Base-by-base conservation (phyloP, 2,329 filamentous ascomycete genomes). In the Dactylellina drechsleri region DNA sequence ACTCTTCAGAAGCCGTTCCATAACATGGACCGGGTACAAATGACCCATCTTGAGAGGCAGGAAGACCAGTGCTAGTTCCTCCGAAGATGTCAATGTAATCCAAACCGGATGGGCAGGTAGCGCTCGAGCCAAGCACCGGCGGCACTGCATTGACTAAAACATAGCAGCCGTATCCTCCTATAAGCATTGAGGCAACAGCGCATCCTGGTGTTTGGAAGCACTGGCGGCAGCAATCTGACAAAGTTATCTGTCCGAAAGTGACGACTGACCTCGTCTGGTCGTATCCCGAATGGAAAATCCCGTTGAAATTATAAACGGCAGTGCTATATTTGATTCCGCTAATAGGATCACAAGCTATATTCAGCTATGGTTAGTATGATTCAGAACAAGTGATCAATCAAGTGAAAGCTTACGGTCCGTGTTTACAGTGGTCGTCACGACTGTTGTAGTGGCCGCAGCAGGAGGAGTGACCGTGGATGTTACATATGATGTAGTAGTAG, bases 91-190 rank as follows among this genome's bases (percentile, higher is more conserved):
- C 56, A 47, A 59, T 59, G n/a, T 59, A 59, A 12, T 59, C 56
- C 40, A 59, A 47, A 5, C 56, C 56, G 56, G 56, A 59, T 47
- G 56, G 56, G 40, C 56, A 59, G n/a, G 56, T 59, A n/a, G 56
- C 36, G n/a, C 56, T 59, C 13, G 16, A 0, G 18, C 56, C 56
- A 59, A 59, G 2, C 13, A 47, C 40, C 13, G 56, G 56, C 7
- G 4, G 12, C 5, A 59, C 10, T 15, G 40, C 40, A 59, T 59
- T 59, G 40, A 59, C 56, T n/a, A 59, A 47, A 47, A 59, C 56
- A n/a, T 59, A 59, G 40, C 56, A 59, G 18, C 56, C 56, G 26
- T 45, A 59, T 59, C 56, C 56, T 28, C 56, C 56, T 59, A 59
- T 59, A 18, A 59, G 56, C 40, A 10, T 45, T 18, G 56, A 26